phyloP scores from a whole-genome alignment of 495 filamentous ascomycete species.

The Pyrenopolyporus hunteri region DNA sequence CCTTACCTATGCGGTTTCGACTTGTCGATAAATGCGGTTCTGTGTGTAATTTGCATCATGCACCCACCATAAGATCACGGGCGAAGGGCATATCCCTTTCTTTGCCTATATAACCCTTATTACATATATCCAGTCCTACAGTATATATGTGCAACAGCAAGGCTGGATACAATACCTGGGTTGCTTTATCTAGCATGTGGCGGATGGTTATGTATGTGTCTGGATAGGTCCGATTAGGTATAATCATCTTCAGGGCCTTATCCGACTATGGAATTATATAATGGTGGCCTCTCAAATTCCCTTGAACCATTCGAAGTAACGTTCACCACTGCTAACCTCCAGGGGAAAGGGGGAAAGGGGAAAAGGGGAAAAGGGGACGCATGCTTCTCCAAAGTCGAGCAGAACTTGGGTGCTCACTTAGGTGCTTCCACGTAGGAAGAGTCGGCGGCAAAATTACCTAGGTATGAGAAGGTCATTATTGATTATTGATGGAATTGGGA shows the following conservation, averaged over 20 bases:
- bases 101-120: no score
- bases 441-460: no score
- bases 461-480: no score
- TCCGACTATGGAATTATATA: conserved; percentile 5
- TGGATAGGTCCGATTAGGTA: conserved; percentile 24
- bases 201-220: no score
- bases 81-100: no score
- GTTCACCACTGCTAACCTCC: not conserved
- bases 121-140: no score
- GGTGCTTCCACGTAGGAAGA: conserved; percentile 11
- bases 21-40: conserved; percentile 33
- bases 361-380: conserved; percentile 1
- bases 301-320: not conserved
- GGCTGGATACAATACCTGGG: conserved; percentile 5
- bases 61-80: conserved; percentile 9
- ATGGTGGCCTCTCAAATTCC: not conserved
- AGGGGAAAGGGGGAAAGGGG: not conserved
- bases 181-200: not conserved
- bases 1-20: conserved; percentile 19
- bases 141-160: not conserved
- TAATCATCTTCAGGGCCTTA: not conserved
- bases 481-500: no score
- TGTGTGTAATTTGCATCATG: conserved; percentile 13
- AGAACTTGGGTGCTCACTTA: not conserved
- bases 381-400: conserved; percentile 10